Base-by-base conservation (phyloP, 2,329 filamentous ascomycete genomes). In the Hypoxylon sp. region DNA sequence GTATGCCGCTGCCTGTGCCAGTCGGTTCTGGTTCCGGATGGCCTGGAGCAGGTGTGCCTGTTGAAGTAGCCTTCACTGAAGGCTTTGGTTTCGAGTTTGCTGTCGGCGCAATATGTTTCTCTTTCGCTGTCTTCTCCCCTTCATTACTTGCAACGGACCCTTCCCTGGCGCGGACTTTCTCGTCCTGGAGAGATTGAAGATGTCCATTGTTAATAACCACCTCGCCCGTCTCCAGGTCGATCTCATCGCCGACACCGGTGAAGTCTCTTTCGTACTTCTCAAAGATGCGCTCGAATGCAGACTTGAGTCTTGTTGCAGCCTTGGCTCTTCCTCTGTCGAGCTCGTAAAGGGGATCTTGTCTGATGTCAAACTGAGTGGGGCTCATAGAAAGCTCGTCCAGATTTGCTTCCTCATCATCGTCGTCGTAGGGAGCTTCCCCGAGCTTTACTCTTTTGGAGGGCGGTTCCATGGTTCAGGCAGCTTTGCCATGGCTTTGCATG, bases 171-270 rank as follows among this genome's bases (percentile, higher is more conserved):
- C 76, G 72, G 2, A 77, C 75, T 18, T 75, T 72, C 1, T 73
- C 70, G 17, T 74, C 72, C 11, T 69, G 57, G 70, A 76, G 84
- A 78, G 63, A 82, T 47, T 83, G 73, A 48, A 97, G 73, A 76
- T 98, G 95, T 0, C 95, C 94, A 79, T 97, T 95, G 74, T 98
- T 84, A 53, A 97, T 87, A n/a, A 96, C 82, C 42, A 98, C 87
- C 56, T 90, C 81, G 50, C 91, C 92, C 0, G 90, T 94, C 46
- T 81, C 79, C 54, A 97, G 79, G 73, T 98, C 91, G 68, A 98
- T 92, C 76, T 97, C 92, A 73, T 98, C 94, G 50, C 89, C 92
- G 47, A 94, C 82, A 3, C 88, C 89, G 1, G 87, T 86, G 69
- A 97, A 97, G 72, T 97, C 90, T 63, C 82, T 87, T 49, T 83